Evolutionary conservation across 2,329 filamentous ascomycete genomes (phyloP).

Genomic region (Xylariomycetidae sp.): DNA sequence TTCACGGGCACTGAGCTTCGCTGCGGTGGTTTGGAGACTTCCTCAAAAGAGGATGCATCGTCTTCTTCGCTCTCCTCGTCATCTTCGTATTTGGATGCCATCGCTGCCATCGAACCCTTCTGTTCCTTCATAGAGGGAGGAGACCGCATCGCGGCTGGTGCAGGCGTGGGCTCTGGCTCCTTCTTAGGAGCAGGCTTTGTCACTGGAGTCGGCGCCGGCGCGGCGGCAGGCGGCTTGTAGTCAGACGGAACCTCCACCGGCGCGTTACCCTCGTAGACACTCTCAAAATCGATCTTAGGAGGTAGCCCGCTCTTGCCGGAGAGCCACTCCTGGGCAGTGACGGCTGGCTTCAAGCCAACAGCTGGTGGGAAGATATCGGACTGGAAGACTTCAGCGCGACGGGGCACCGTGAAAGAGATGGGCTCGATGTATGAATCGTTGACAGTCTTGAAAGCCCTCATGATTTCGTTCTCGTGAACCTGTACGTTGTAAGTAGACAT

Average conservation of each 20-base stretch:
- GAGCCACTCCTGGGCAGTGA: conserved; percentile 80
- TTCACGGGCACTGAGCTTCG: conserved; percentile 39
- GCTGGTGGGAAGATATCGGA: conserved; percentile 94
- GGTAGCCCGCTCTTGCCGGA: conserved; percentile 78
- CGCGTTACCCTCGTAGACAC: conserved; percentile 78
- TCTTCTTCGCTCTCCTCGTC: conserved; percentile 54
- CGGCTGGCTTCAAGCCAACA: conserved; percentile 71
- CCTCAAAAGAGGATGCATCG: conserved; percentile 80
- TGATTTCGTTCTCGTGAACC: conserved; percentile 93
- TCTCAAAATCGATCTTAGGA: conserved; percentile 90
- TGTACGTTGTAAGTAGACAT: conserved; percentile 26
- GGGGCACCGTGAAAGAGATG: conserved; percentile 93
- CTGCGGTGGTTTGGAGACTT: conserved; percentile 70
- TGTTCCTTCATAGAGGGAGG: conserved; percentile 77
- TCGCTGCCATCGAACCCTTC: conserved; percentile 77
- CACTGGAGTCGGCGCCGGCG: conserved; percentile 38
- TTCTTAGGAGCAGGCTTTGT: conserved; percentile 49
- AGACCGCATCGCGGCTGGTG: conserved; percentile 41
- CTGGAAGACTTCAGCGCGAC: conserved; percentile 91
- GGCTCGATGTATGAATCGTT: conserved; percentile 93
- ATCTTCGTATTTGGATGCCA: conserved; percentile 84
- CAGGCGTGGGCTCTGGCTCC: conserved; percentile 46
- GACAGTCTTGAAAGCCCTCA: conserved; percentile 95
- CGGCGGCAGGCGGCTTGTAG: conserved; percentile 53
- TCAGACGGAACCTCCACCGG: conserved; percentile 72